Base-by-base conservation (phyloP, 148 eudicot species). In the Silene conica region DNA sequence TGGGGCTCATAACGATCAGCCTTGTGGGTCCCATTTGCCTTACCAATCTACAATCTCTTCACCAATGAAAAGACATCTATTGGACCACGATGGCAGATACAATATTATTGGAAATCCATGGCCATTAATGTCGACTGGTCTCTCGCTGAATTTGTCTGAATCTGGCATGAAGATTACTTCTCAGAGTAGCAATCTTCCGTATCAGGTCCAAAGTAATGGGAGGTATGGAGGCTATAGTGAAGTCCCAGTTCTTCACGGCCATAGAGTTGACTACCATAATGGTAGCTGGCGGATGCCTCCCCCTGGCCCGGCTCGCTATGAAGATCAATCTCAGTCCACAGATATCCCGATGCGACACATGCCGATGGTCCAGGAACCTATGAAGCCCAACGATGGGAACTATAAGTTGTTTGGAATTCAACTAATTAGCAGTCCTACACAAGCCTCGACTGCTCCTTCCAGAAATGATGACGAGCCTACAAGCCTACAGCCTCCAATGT, bases 401-500 rank as follows among this genome's bases (percentile, higher is more conserved):
- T 92, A 82, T 77, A 96, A 89, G 84, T 84, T 96, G 48, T 95
- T 95, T 83, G 99, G 99, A 63, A 85, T 92, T 65, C 86, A 90
- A 18, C 89, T 95, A 8, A 58, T 71, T 60, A 82, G 83, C 74
- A 86, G 80, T 76, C 79, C 86, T 48, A 12, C 82, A 43, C 70
- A 66, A 59, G 89, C 81, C 41, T 76, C 84, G 25, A 26, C 84
- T 69, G 21, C 65, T 23, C 67, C 28, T 64, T 83, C 48, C 43
- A 85, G 64, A 65, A 6, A 73, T 20, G 70, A 52, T 60, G 81
- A 66, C 25, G 85, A 85, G 69, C 59, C 86, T 28, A 67, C 79
- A 56, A 85, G 72, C 74, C 72, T 75, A 57, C 61, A 71, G 20
- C 77, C 79, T 71, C 76, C 76, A 7, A 76, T 55, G 38, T 21